Conservation (phyloP, 2,329 filamentous ascomycete species). For the Teratosphaeria zuluensis region DNA sequence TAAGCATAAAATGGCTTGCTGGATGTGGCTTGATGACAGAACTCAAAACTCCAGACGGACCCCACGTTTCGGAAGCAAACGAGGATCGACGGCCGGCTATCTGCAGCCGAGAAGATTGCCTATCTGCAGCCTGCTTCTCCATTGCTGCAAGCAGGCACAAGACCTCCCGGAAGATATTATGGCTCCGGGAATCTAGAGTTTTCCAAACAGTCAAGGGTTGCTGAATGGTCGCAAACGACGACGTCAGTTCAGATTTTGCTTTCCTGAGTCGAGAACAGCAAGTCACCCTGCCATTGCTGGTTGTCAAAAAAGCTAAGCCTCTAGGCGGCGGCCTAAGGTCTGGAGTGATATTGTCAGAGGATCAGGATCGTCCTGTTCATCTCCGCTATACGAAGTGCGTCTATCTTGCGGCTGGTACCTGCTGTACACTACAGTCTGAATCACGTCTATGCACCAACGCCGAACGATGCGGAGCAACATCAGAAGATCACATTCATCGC, state of each 20-base stretch:
- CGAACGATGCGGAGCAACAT: neutral
- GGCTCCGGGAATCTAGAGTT: neutral
- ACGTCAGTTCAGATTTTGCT: too few species aligned
- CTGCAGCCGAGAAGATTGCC: too few species aligned
- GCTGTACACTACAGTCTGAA: neutral
- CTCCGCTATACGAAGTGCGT: neutral
- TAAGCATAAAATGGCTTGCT: neutral
- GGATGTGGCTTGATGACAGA: neutral
- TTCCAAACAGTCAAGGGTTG: too few species aligned
- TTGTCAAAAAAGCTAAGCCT: neutral
- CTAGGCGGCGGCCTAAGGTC: neutral
- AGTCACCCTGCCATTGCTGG: neutral
- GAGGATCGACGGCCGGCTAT: too few species aligned
- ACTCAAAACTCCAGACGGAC: neutral
- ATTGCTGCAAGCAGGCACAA: neutral
- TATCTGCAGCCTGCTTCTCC: too few species aligned
- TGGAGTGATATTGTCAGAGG: neutral
- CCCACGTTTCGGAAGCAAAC: neutral
- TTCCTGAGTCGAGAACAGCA: neutral
- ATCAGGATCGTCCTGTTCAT: neutral
- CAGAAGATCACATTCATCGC: neutral
- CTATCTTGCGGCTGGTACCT: neutral
- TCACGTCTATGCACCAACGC: neutral
- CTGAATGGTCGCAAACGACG: too few species aligned
- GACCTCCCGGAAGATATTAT: neutral